These are phyloP conservation scores for Colletotrichum echinochloae DNA, from an alignment of 2,329 filamentous ascomycete genomes.

Conservation along the genomic window DNA sequence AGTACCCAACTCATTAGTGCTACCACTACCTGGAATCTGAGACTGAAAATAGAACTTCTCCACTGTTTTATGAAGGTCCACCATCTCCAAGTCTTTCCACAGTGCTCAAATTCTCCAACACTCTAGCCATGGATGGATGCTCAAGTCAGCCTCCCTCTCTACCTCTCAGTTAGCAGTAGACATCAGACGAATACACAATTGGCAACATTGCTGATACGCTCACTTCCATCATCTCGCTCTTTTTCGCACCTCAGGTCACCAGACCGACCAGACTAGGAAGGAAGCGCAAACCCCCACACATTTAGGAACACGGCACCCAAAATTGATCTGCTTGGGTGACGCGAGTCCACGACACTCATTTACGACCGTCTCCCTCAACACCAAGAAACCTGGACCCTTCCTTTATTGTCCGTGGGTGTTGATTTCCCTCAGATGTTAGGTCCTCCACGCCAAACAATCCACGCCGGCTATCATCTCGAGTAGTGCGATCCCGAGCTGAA, in stretches of 20 bases:
- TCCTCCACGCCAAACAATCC: neutral
- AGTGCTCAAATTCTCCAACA: neutral
- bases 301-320: neutral
- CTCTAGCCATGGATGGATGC: neutral
- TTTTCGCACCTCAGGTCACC: slow-evolving; percentile 3
- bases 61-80: neutral
- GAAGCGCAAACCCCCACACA: slow-evolving; percentile 13
- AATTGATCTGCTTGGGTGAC: neutral
- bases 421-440: neutral
- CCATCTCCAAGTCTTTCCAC: neutral
- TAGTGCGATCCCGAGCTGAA: neutral
- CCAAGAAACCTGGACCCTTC: neutral
- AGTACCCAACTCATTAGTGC: neutral
- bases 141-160: slow-evolving; percentile 18
- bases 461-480: neutral
- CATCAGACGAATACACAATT: slow-evolving; percentile 3
- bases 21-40: neutral
- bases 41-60: slow-evolving; percentile 28
- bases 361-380: neutral
- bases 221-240: neutral
- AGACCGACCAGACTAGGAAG: neutral
- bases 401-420: neutral
- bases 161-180: neutral
- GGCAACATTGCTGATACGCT: neutral
- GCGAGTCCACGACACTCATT: neutral